Evolutionary conservation across 139 green algal species (phyloP), one percentile per base, ranked within the genome.

Genomic region (Chlamydomonas schloesseri): DNA sequence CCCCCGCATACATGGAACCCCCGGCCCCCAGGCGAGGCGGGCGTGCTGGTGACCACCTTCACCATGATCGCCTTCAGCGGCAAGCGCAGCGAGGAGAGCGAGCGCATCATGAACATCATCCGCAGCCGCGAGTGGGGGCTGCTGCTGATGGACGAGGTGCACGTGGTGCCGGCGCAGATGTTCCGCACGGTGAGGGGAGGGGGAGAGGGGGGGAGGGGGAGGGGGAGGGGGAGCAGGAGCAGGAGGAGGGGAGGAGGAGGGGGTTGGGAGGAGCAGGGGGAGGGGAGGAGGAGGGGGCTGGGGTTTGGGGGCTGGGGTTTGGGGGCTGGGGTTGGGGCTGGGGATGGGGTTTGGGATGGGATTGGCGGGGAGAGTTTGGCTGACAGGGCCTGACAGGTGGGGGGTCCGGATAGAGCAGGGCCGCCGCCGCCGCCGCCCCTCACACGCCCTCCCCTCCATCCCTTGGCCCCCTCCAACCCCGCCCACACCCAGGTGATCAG

Each of bases 131-230:
- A 99, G 92, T 99, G 98, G 98, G 98, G 98, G 17, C 93, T 99
- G 70, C 92, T 99, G 85, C 91, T 99, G 34, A 88, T 99, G 92
- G 98, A 99, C 83, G 98, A 99, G 92, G 98, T 99, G 80, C 98
- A 99, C 82, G 98, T 99, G 36, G 98, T 99, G 58, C 98, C 98
- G 0, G 98, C 98, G 15, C 75, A 94, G 34, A 99, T 99, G 96
- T 99, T 99, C 89, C 89, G 98, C 28, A 98, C 97, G 91, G 95
- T 96, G 64, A n/a, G 86, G 11, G 13, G 26, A 4, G n/a, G 3
- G 65, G n/a, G n/a, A 1, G n/a, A 23, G n/a, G 60, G 23, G 28
- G 1, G 60, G 23, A 11, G 28, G 15, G 60, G 60, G 60, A 3
- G 23, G 15, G 60, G 17, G 60, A 13, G 42, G 5, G 42, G 42